Evolutionary conservation across 306 rosid genomes (phyloP).

Genomic region (Senna siamea): DNA sequence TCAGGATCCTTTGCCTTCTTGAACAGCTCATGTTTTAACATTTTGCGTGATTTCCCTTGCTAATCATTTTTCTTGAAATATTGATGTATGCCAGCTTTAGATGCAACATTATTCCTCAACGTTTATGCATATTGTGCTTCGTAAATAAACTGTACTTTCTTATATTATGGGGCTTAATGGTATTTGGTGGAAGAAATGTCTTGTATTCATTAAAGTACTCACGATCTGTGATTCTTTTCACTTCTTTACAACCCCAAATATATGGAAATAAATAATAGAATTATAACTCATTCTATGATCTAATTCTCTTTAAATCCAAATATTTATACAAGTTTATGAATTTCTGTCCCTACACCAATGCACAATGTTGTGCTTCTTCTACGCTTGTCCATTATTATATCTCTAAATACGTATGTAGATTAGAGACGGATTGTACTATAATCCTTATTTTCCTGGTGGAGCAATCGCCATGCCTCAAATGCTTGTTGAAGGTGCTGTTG

Average conservation of each 20-base stretch:
- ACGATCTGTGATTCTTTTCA: background rate
- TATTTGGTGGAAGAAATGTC: background rate
- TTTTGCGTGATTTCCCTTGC: background rate
- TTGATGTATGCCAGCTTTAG: background rate
- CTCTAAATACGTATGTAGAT: slow-evolving; percentile 62
- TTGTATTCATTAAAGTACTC: background rate
- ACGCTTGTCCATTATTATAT: slow-evolving; percentile 11
- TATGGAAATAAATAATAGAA: background rate
- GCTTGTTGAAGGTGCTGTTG: slow-evolving; percentile 97
- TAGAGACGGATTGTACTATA: slow-evolving; percentile 92
- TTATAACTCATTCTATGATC: slow-evolving; percentile 11
- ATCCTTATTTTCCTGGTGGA: slow-evolving; percentile 98
- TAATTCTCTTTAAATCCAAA: slow-evolving; percentile 16
- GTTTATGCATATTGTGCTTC: background rate
- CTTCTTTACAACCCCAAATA: background rate
- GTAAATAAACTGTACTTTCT: background rate
- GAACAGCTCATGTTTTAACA: background rate
- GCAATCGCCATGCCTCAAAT: slow-evolving; percentile 99
- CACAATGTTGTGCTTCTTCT: slow-evolving; percentile 1
- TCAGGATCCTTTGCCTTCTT: background rate
- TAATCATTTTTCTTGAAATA: background rate
- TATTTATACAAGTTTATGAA: background rate
- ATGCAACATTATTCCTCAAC: slow-evolving; percentile 12
- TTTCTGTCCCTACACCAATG: background rate
- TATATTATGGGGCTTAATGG: background rate